Conservation (phyloP, 768 basidiomycete species). For the Tephrocybe rancida region DNA sequence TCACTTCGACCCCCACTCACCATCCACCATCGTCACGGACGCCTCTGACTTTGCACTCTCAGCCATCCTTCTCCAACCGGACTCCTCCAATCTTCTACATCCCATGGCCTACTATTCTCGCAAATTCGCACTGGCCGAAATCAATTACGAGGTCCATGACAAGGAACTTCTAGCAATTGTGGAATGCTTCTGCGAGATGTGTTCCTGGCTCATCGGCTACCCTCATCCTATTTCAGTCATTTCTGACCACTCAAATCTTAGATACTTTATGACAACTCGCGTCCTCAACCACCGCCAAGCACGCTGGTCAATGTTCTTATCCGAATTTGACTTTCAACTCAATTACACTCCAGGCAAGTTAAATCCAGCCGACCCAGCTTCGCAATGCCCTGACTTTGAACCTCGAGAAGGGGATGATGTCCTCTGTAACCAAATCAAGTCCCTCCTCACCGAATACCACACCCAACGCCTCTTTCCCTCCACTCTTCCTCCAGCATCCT, state of each 20-base stretch:
- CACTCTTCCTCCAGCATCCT: background rate
- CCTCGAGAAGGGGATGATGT: constrained; percentile 27
- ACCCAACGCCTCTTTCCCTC: constrained; percentile 21
- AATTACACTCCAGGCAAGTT: constrained; percentile 25
- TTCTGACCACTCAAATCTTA: constrained; percentile 42
- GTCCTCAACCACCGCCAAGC: constrained; percentile 47
- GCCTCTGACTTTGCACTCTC: constrained; percentile 18
- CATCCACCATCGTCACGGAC: background rate
- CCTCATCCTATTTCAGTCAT: constrained; percentile 21
- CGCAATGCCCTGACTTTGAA: constrained; percentile 27
- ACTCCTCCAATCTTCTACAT: constrained; percentile 26
- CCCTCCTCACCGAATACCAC: constrained; percentile 31
- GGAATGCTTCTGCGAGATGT: constrained; percentile 32
- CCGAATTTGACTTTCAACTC: constrained; percentile 37
- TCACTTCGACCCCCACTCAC: constrained; percentile 27
- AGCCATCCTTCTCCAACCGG: constrained; percentile 29
- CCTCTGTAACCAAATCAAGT: constrained; percentile 21
- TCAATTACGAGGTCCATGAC: constrained; percentile 51
- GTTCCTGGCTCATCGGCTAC: constrained; percentile 31
- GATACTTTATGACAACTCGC: constrained; percentile 43
- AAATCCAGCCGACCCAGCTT: constrained; percentile 33
- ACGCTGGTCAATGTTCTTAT: constrained; percentile 43
- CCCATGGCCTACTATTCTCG: constrained; percentile 23
- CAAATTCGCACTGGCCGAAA: constrained; percentile 36
- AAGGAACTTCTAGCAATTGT: constrained; percentile 54